Evolutionary conservation across 768 basidiomycete species (phyloP).

Genomic region (Mrakia gelida): DNA sequence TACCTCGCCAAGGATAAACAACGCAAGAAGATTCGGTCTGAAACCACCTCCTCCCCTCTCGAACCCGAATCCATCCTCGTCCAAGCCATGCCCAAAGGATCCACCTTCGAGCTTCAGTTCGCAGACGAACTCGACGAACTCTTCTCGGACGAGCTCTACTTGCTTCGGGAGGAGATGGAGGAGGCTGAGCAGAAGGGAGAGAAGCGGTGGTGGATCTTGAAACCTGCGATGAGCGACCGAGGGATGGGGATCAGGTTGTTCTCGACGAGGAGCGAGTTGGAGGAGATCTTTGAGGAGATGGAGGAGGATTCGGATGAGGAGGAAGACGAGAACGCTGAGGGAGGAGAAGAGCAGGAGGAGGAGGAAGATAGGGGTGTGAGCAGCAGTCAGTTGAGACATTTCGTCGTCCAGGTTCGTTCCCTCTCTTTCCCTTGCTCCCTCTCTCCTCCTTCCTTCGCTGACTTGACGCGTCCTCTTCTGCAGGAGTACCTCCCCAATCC

Average conservation of each 20-base stretch:
- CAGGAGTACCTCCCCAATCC: constrained; percentile 84
- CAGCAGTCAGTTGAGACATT: constrained; percentile 86
- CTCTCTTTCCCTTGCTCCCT: not conserved
- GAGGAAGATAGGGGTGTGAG: constrained; percentile 53
- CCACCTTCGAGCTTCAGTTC: constrained; percentile 78
- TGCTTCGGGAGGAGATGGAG: constrained; percentile 52
- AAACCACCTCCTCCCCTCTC: constrained; percentile 27
- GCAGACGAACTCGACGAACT: constrained; percentile 92
- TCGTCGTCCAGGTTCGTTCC: constrained; percentile 78
- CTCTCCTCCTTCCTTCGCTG: not conserved
- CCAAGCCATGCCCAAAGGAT: constrained; percentile 63
- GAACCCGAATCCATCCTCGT: constrained; percentile 57
- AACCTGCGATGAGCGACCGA: constrained; percentile 94
- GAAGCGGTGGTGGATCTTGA: constrained; percentile 82
- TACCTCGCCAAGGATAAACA: constrained; percentile 60
- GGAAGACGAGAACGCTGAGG: constrained; percentile 40
- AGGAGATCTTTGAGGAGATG: constrained; percentile 39
- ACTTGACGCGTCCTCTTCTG: not conserved
- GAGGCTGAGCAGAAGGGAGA: constrained; percentile 28
- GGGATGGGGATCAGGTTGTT: constrained; percentile 94
- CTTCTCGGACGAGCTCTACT: constrained; percentile 88
- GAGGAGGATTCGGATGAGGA: constrained; percentile 26
- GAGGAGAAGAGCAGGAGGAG: constrained; percentile 41
- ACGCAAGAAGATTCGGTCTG: constrained; percentile 21
- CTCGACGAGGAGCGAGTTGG: constrained; percentile 65